Percentiles rank a stretch among this genome's conserved stretches.
phyloP scores from a whole-genome alignment of 768 basidiomycete species.

The Amanita pseudoporphyria region DNA sequence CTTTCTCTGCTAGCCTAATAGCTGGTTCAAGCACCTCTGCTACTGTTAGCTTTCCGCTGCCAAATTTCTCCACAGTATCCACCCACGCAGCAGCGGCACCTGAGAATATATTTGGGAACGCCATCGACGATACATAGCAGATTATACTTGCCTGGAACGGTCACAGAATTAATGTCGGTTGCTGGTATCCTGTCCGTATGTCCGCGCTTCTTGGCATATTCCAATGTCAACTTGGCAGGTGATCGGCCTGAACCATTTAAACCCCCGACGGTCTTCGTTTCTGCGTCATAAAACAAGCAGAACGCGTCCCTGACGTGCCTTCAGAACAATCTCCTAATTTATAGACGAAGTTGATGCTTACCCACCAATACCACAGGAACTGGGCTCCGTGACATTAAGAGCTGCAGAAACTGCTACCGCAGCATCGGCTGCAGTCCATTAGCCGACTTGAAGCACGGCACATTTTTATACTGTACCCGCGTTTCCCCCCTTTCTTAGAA shows the following conservation, averaged over 20 bases:
- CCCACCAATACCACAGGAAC: constrained; percentile 91
- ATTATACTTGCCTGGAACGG: constrained; percentile 52
- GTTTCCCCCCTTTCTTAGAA: constrained; percentile 89
- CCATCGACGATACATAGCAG: background rate
- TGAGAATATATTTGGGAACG: constrained; percentile 13
- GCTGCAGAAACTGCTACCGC: constrained; percentile 92
- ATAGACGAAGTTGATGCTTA: constrained; percentile 20
- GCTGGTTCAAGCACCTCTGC: constrained; percentile 82
- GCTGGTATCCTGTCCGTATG: constrained; percentile 66
- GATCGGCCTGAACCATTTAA: constrained; percentile 90
- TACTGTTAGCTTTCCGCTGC: constrained; percentile 54
- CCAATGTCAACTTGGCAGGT: constrained; percentile 70
- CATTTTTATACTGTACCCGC: constrained; percentile 48
- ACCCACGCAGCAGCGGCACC: constrained; percentile 96
- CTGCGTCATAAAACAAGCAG: constrained; percentile 86
- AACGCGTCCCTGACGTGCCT: constrained; percentile 62
- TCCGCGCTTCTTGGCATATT: constrained; percentile 62
- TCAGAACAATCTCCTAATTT: constrained; percentile 10
- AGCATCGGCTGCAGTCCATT: constrained; percentile 58
- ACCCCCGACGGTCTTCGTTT: constrained; percentile 72
- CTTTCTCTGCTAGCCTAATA: constrained; percentile 85
- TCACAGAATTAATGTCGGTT: constrained; percentile 84
- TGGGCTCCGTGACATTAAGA: constrained; percentile 85
- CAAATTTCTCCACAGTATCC: constrained; percentile 77
- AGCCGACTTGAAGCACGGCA: background rate